Evolutionary conservation across 1,284 basidiomycete species (phyloP).

Genomic region (Malassezia vespertilionis): DNA sequence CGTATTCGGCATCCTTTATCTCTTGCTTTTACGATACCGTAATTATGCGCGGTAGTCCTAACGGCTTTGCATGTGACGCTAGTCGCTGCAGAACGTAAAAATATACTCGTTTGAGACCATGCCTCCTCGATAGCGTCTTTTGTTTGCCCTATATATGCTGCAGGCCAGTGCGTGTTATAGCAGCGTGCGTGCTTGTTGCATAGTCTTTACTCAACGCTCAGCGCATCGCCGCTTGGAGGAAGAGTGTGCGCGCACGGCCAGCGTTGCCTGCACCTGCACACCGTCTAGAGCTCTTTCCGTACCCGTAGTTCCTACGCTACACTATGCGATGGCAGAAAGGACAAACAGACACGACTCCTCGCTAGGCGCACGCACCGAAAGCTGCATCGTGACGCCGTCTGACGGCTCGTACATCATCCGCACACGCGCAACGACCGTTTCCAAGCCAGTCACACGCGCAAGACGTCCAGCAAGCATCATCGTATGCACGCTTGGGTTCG

Average conservation of each 20-base stretch:
- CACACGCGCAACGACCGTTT: conserved; percentile 79
- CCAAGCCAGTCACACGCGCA: conserved; percentile 66
- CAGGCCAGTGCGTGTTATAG: no score
- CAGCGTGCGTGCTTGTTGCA: no score
- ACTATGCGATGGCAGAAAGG: conserved; percentile 63
- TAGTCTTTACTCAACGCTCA: no score
- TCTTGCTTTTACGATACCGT: neutral
- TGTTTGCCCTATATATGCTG: no score
- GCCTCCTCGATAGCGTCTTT: no score
- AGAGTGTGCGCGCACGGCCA: no score
- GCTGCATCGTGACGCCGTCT: conserved; percentile 86
- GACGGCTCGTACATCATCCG: conserved; percentile 88
- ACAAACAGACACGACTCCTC: conserved; percentile 75
- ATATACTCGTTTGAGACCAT: neutral
- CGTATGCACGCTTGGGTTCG: conserved; percentile 79
- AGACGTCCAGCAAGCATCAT: conserved; percentile 83
- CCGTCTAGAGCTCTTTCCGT: no score
- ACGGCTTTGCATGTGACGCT: neutral
- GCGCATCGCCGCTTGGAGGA: no score
- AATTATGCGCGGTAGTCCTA: neutral
- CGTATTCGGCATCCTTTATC: no score
- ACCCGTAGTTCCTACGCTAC: neutral
- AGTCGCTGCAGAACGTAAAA: conserved; percentile 4
- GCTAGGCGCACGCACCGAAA: conserved; percentile 83
- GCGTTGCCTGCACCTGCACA: no score